Evolutionary conservation across 23 red algal genomes (phyloP), one percentile per base, ranked within the genome.

Genomic region (Gracilaria vermiculophylla): DNA sequence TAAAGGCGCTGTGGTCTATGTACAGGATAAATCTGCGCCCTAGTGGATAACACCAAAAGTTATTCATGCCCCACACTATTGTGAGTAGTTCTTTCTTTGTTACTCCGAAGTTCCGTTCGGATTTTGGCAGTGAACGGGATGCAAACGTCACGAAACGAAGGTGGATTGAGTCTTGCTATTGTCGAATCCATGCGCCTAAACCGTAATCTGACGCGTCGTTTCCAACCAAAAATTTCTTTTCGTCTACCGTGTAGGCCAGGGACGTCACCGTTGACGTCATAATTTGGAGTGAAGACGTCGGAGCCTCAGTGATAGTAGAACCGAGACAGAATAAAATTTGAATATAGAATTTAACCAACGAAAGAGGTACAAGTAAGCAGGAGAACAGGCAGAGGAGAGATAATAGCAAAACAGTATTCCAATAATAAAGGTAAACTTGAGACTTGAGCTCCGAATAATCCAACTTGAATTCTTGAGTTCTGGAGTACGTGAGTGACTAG

Each of bases 71-170:
- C 17, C n/a, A 52, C 12, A 77, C 41, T 5, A 77, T 53, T 15
- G 72, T 44, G 10, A 77, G 42, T 17, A 77, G 20, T 54, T 77
- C 42, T 21, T 77, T 45, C 72, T 49, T 77, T 4, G 72, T 77
- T 27, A 44, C 72, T 14, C 41, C 72, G 40, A 53, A 77, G 15
- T 77, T 45, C 11, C 72, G 23, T 28, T 60, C 35, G 2, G 72
- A 77, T 3, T 23, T 0, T 7, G 0, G 25, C 33, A 54, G 43
- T 1, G 72, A 77, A 4, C 72, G 41, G 9, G 72, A 77, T 1
- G 36, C 17, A 24, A 77, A 77, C 2, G 36, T 5, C 5, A 77
- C 24, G 13, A 77, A 5, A 4, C 72, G 13, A 17, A 77, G 4
- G 13, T 53, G 5, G 4, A 19, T n/a, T 5, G 31, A 0, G 2